Percentiles rank a stretch among this genome's conserved stretches.
phyloP scores from a whole-genome alignment of 192 early-diverging fungal species.

The Phlyctochytrium planicorne region DNA sequence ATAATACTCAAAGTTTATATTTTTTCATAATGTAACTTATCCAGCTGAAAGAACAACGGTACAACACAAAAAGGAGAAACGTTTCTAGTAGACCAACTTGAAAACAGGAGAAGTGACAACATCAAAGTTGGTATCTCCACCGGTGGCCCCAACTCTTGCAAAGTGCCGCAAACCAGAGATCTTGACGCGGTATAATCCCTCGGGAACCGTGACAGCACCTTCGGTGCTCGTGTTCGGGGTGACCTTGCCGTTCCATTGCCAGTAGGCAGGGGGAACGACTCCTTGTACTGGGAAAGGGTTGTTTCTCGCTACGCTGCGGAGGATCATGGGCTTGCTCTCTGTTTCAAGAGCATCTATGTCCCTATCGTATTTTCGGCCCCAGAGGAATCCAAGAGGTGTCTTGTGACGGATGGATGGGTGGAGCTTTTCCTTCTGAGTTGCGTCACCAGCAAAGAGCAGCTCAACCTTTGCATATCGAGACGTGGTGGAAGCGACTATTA shows the following conservation, averaged over 20 bases:
- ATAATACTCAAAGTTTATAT: too few relatives aligned
- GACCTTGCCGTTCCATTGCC: background rate
- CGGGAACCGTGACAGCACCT: background rate
- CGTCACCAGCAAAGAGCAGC: background rate
- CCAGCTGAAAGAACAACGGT: too few relatives aligned
- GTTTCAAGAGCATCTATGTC: too few relatives aligned
- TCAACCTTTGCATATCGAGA: background rate
- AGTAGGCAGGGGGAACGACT: background rate
- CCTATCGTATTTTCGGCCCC: too few relatives aligned
- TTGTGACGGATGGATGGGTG: background rate
- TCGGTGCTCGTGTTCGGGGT: background rate
- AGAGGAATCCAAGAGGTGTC: constrained; percentile 1
- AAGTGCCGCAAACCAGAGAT: constrained; percentile 2
- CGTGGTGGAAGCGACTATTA: background rate
- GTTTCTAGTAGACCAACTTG: constrained; percentile 6
- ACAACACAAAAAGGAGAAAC: too few relatives aligned
- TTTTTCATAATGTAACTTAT: too few relatives aligned
- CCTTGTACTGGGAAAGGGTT: background rate
- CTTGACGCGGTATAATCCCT: background rate
- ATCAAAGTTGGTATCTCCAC: background rate
- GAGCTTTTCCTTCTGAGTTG: background rate
- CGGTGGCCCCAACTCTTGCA: background rate
- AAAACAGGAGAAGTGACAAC: background rate
- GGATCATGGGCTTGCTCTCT: background rate
- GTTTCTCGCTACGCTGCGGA: background rate